Evolutionary conservation across 495 filamentous ascomycete species (phyloP), one percentile per base, ranked within the genome.

Genomic region (Chaetomium fimeti): DNA sequence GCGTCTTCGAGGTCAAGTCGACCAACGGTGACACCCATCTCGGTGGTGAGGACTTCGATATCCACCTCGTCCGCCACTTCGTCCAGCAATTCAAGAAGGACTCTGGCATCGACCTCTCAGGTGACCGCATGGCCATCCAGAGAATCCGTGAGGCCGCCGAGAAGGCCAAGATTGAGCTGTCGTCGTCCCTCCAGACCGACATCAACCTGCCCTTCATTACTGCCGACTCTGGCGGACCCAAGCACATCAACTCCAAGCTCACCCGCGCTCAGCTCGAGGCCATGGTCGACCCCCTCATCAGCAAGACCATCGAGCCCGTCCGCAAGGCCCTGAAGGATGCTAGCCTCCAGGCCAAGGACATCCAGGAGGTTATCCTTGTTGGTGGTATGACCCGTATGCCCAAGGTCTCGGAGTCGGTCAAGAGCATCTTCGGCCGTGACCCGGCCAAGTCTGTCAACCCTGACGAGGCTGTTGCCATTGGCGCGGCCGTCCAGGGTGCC

Each of bases 321-420:
- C 90, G 92, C 75, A 98, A 98, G 86, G 94, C 94, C 38, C 83
- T 98, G 29, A 98, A 97, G 87, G 94, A 98, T 78, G 95, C 94
- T 76, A 89, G 88, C 76, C 87, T 98, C 52, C 85, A 92, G 80
- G 87, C 94, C 66, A 92, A 91, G 79, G 95, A 98, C 61, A 96
- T 98, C 78, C 92, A 98, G 81, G 94, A 98, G 74, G 91, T 98
- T 71, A 98, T 98, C 76, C 88, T 98, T 28, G 94, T 98, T 61
- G 94, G 94, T 86, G 94, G 94, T 81, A 98, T 98, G 94, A 97
- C 95, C 69, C 95, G 94, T 82, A 98, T 98, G 94, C 94, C 94
- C 72, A 98, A 97, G 88, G 94, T 98, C 71, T 88, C 88, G 66
- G 93, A 98, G 82, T 95, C 92, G 42, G 94, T 98, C 73, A 97